A percentile compares a stretch with the other conserved stretches of the same genome.
Evolutionary conservation across 345 rosid genomes (phyloP).

Genomic region (Populus deltoides): DNA sequence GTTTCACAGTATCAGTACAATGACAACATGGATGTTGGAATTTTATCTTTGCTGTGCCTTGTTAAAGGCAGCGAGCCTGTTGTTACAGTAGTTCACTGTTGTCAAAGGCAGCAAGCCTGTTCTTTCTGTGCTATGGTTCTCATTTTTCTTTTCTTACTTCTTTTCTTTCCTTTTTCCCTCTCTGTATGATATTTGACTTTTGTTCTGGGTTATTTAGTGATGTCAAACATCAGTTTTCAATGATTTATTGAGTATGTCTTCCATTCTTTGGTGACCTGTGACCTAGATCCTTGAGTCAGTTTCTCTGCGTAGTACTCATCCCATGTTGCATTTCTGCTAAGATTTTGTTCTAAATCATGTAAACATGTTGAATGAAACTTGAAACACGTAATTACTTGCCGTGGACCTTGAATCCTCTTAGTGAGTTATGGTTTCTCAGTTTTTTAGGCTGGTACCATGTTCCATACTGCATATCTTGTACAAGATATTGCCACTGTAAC

Average conservation of each 20-base stretch:
- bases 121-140: background rate
- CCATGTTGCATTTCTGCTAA: background rate
- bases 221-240: background rate
- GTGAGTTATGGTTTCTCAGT: background rate
- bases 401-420: background rate
- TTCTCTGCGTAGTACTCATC: background rate
- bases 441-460: background rate
- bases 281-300: background rate
- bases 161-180: background rate
- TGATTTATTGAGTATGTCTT: background rate
- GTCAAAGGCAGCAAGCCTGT: background rate
- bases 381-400: background rate
- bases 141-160: background rate
- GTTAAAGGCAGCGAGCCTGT: background rate
- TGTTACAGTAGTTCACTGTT: background rate
- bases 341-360: background rate
- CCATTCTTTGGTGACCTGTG: background rate
- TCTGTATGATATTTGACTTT: background rate
- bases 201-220: background rate
- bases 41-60: background rate
- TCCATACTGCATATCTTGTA: background rate
- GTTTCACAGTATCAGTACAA: background rate
- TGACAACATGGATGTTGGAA: background rate
- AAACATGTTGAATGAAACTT: background rate
- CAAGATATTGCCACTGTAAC: background rate